Percentiles rank a stretch among this genome's conserved stretches.
Conservation (phyloP, 164 flowering plant genomes). For the Annona cherimola region DNA sequence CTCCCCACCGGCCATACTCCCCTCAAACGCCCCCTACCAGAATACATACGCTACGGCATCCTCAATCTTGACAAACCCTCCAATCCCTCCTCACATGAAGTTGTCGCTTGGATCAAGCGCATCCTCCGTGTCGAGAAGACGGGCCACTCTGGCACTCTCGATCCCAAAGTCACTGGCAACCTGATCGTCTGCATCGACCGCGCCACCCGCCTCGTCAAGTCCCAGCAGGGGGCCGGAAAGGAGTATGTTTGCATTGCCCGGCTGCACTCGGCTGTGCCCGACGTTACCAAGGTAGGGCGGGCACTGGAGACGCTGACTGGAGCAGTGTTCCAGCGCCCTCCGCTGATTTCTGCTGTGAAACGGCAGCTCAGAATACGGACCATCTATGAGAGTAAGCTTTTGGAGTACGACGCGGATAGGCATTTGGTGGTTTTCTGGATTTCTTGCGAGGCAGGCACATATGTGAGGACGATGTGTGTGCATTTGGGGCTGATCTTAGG, state of each 20-base stretch:
- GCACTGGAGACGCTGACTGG: conserved; percentile 70
- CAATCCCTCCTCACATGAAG: conserved; percentile 76
- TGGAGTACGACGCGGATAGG: conserved; percentile 58
- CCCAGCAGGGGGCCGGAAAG: conserved; percentile 82
- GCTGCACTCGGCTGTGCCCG: conserved; percentile 54
- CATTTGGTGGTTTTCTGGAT: conserved; percentile 81
- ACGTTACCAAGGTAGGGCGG: conserved; percentile 51
- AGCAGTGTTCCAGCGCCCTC: conserved; percentile 71
- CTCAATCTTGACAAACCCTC: conserved; percentile 78
- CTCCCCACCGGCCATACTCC: conserved; percentile 64
- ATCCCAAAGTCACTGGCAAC: conserved; percentile 78
- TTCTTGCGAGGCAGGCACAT: conserved; percentile 82
- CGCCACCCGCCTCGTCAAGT: conserved; percentile 70
- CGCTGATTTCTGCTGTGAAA: conserved; percentile 67
- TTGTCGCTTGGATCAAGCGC: conserved; percentile 79
- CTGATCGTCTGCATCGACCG: conserved; percentile 72
- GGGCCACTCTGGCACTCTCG: conserved; percentile 76
- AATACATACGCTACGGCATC: conserved; percentile 63
- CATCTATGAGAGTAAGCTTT: conserved; percentile 69
- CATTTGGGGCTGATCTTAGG: conserved; percentile 75
- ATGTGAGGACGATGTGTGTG: conserved; percentile 70
- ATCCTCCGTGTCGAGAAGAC: conserved; percentile 63
- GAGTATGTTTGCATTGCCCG: conserved; percentile 78
- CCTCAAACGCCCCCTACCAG: conserved; percentile 60
- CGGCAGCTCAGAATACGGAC: conserved; percentile 70